A percentile compares a stretch with the other conserved stretches of the same genome.
Evolutionary conservation across 2,329 filamentous ascomycete genomes (phyloP).

Genomic region (Alternaria hordeiaustralica): DNA sequence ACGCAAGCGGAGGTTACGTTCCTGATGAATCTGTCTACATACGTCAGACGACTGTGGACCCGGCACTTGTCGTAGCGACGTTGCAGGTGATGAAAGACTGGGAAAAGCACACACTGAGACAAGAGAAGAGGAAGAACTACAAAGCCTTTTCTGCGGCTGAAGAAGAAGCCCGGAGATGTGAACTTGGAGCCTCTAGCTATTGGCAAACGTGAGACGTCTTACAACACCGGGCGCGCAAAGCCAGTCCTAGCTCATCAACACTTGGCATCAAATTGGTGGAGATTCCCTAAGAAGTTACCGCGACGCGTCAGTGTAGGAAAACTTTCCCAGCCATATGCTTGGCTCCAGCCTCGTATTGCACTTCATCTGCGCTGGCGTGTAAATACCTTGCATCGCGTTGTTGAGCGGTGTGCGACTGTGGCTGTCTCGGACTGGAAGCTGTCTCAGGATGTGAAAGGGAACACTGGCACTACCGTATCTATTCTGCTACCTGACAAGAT

Average conservation of each 20-base stretch:
- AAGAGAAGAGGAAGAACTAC: slow-evolving; percentile 26
- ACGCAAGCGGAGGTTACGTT: slow-evolving; percentile 22
- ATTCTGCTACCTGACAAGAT: slow-evolving; percentile 49
- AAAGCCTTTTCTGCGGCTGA: slow-evolving; percentile 30
- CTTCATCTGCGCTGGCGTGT: background rate
- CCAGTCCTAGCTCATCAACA: background rate
- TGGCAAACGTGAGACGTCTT: slow-evolving; percentile 24
- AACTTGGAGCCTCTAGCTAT: slow-evolving; percentile 34
- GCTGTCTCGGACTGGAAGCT: slow-evolving; percentile 46
- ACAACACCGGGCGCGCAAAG: background rate
- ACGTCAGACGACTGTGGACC: slow-evolving; percentile 30
- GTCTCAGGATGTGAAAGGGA: slow-evolving; percentile 52
- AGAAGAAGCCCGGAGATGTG: slow-evolving; percentile 25
- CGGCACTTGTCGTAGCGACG: slow-evolving; percentile 37
- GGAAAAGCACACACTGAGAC: slow-evolving; percentile 35
- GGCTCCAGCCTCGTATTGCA: background rate
- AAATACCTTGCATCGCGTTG: background rate
- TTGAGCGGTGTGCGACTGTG: background rate
- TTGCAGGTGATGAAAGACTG: slow-evolving; percentile 45
- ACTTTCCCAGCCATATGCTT: background rate
- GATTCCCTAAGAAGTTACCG: background rate
- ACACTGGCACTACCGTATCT: slow-evolving; percentile 53
- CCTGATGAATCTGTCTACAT: slow-evolving; percentile 42
- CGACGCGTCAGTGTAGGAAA: background rate
- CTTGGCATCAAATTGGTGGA: background rate